Base-by-base conservation (phyloP, 2,329 filamentous ascomycete genomes). In the Colletotrichum sp. region DNA sequence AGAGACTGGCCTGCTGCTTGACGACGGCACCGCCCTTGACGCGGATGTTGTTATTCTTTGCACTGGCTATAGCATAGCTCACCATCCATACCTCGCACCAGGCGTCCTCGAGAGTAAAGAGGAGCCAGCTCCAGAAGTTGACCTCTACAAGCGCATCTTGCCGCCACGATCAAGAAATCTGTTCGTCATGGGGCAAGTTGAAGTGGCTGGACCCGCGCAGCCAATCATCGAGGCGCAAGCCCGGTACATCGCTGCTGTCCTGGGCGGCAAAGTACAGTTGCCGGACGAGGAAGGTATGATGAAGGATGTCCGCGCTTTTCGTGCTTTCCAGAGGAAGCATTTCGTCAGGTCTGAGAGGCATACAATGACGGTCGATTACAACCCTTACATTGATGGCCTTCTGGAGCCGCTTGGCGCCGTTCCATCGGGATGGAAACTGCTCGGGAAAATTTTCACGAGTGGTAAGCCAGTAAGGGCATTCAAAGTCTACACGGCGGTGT, bases 31-130 rank as follows among this genome's bases (percentile, higher is more conserved):
- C 0, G 73, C 76, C 0, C 69, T 91, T 1, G 78, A 84, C 1
- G 82, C 87, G 0, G 88, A 91, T 74, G 87, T 84, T 0, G 78
- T 92, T 1, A 82, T 91, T 8, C 89, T 86, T 72, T 85, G 86
- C 3, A 92, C 90, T 0, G 90, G 90, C 2, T 92, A 76, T 22
- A 64, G 64, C 64, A 29, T 32, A 11, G 49, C 61, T 16, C 63
- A 75, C n/a, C 34, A 75, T 15, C 79, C 81, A 16, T 84, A 84
- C 76, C 78, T 84, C 8, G 81, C 80, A 9, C 52, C 71, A 49
- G 79, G 83, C 66, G 78, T 80, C 12, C 32, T 81, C 19, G 76
- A 77, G 39, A 69, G 72, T 22, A 34, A 69, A 8, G 78, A 78
- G 1, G 80, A 78, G 6, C 79, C 80, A 1, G 65, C 79, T 5